Base-by-base conservation (phyloP, 1,139 yeast genomes). In the Taiozyma onychis region DNA sequence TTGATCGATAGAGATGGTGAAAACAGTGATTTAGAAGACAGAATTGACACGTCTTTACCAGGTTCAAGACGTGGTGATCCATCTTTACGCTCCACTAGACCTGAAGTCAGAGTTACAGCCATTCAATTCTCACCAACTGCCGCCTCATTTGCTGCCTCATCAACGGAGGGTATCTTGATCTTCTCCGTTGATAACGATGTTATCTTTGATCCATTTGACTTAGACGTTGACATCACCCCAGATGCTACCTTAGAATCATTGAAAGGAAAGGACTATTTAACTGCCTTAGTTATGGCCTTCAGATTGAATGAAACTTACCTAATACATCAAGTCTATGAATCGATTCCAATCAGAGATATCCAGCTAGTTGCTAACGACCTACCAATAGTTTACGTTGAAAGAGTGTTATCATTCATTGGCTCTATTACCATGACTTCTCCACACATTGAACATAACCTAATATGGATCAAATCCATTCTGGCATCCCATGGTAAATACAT, bases 211-310 rank as follows among this genome's bases (percentile, higher is more conserved):
- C 99, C 99, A 43, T 89, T 88, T 66, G 98, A 95, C 66, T 77
- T 93, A 63, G 99, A 93, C 65, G 75, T 91, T 46, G 99, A 95
- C 62, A 82, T 93, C 41, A 93, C 99, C 0, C 95, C 97, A 0
- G 85, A 81, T 46, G 74, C 87, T 7, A 85, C 91, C 0, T 53
- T 81, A 30, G 85, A 81, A 51, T 77, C 82, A 13, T 71, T 91
- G 48, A 62, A 73, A 18, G 88, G 85, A 49, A 82, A 81, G 54
- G 91, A 90, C 52, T 90, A 81, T 64, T 71, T 91, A 57, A 80
- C 81, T 44, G 95, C 98, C 0, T 69, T 93, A 52, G 88, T 91
- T 27, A 91, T 95, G 97, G 81, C 98, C 1, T 91, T 93, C 76
- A 77, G 99, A 66, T 76, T 95, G 54, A 93, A 93, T 64, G 99